These are phyloP conservation scores for Vanrija pseudolonga DNA, from an alignment of 1,284 basidiomycete species.

Conservation along the genomic window DNA sequence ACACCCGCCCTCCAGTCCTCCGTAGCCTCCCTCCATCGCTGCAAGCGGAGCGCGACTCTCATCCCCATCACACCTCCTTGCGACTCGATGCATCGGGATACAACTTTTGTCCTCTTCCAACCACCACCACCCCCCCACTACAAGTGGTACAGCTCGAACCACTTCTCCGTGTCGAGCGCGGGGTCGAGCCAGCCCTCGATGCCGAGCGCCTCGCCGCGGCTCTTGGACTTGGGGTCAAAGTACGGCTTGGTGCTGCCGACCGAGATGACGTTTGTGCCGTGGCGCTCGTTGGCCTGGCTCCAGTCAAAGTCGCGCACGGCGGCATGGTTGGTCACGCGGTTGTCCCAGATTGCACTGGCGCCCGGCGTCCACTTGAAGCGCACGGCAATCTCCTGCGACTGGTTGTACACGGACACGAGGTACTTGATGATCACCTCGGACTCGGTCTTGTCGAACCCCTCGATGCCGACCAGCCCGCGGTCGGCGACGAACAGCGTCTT, in stretches of 20 bases:
- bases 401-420: slow-evolving; percentile 35
- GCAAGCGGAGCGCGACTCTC: too few relatives aligned
- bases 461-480: slow-evolving; percentile 26
- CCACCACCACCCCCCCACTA: too few relatives aligned
- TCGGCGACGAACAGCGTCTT: slow-evolving; percentile 55
- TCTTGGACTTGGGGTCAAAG: slow-evolving; percentile 27
- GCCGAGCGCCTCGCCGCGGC: slow-evolving; percentile 18
- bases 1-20: too few relatives aligned
- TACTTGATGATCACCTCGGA: slow-evolving; percentile 32
- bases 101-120: too few relatives aligned
- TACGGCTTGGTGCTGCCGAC: slow-evolving; percentile 38
- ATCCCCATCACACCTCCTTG: too few relatives aligned
- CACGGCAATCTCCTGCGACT: slow-evolving; percentile 40
- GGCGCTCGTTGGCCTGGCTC: slow-evolving; percentile 18
- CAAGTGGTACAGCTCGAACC: too few relatives aligned
- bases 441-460: slow-evolving; percentile 27
- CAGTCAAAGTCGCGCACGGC: slow-evolving; percentile 37
- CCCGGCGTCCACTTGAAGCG: slow-evolving; percentile 44
- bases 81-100: too few relatives aligned
- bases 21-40: too few relatives aligned
- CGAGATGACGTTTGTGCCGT: slow-evolving; percentile 33
- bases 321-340: slow-evolving; percentile 38
- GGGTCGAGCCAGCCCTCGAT: slow-evolving; percentile 17
- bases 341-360: slow-evolving; percentile 42
- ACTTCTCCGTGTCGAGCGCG: background rate